phyloP scores from a whole-genome alignment of 306 rosid genomes.

The Quercus berberidifolia region DNA sequence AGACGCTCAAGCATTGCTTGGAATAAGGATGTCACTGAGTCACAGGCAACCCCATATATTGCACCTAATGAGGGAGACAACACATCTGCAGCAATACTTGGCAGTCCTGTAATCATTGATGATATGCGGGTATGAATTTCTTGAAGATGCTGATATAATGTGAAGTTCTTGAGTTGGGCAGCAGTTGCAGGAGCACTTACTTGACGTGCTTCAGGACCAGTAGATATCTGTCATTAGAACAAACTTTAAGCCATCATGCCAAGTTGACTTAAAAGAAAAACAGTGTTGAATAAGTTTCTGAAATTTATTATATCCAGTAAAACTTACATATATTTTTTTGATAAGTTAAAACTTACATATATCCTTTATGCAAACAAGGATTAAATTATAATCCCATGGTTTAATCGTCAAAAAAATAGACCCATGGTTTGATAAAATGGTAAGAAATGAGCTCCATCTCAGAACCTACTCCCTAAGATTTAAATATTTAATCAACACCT shows the following conservation, averaged over 20 bases:
- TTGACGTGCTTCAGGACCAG: conserved; percentile 98
- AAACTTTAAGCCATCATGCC: conserved; percentile 9
- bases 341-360: background rate
- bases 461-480: too few species aligned
- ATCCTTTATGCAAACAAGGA: background rate
- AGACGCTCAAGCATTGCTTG: conserved; percentile 97
- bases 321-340: background rate
- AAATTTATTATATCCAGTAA: background rate
- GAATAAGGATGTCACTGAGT: conserved; percentile 82
- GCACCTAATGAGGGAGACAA: conserved; percentile 90
- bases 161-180: conserved; percentile 90
- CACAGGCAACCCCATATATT: conserved; percentile 91
- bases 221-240: conserved; percentile 67
- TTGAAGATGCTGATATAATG: conserved; percentile 89
- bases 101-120: conserved; percentile 64
- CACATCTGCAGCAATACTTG: conserved; percentile 83
- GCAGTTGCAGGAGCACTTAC: conserved; percentile 85
- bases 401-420: background rate
- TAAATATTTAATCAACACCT: too few species aligned
- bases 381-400: background rate
- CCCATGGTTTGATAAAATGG: too few species aligned
- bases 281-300: conserved; percentile 7
- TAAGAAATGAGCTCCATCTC: too few species aligned
- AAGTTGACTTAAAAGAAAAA: background rate
- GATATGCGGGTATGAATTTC: conserved; percentile 77